Base-by-base conservation (phyloP, 352 stramenopile species). In the Pelagophyceae sp. region DNA sequence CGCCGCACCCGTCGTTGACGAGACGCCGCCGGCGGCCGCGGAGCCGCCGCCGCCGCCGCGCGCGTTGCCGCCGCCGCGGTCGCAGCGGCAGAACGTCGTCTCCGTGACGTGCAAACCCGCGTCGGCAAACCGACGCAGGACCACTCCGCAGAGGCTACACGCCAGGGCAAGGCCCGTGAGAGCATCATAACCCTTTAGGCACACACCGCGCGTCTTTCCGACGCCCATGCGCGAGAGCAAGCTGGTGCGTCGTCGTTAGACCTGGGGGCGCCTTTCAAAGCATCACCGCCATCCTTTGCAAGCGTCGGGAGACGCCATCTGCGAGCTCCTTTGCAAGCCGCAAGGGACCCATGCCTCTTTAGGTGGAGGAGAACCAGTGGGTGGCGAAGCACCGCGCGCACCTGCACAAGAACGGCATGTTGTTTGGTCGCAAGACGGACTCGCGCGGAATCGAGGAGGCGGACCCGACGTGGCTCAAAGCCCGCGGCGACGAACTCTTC, bases 151-250 rank as follows among this genome's bases (percentile, higher is more conserved):
- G n/a, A n/a, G n/a, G n/a, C n/a, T n/a, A n/a, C n/a, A n/a, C n/a
- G n/a, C n/a, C n/a, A n/a, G n/a, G n/a, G n/a, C n/a, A n/a, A n/a
- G n/a, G n/a, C n/a, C n/a, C n/a, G n/a, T n/a, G n/a, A n/a, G n/a
- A n/a, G n/a, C n/a, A n/a, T n/a, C n/a, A n/a, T n/a, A n/a, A n/a
- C n/a, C n/a, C n/a, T n/a, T 85, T 60, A 77, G 65, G 29, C 77
- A 86, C 63, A 86, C 83, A 29, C 81, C 79, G 31, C 76, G 83
- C 67, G 33, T 85, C 31, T 86, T 86, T 72, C 83, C 84, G 72
- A 86, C 83, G 58, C 83, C 83, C 32, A 80, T 77, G 54, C 77
- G 83, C 72, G 81, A 86, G 76, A 84, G 79, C 1, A 85, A 82
- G n/a, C 74, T 79, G 0, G 80, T n/a, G n/a, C n/a, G n/a, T n/a